Conservation (phyloP, 2,329 filamentous ascomycete species). For the Beauveria scarabaeidicola region DNA sequence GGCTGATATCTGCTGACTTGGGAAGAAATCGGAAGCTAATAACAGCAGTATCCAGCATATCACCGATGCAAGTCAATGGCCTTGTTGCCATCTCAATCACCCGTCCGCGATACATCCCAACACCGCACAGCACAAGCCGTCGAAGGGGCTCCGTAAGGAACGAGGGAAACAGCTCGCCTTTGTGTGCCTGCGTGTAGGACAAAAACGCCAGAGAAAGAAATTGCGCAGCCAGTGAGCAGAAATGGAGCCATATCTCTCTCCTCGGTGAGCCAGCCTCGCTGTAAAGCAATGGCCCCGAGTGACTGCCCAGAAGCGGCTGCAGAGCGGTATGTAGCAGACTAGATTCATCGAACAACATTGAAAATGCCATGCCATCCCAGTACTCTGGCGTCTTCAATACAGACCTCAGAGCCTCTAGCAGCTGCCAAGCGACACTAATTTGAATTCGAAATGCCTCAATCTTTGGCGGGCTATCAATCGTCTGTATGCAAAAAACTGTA, state of each 20-base stretch:
- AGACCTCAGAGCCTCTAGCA: neutral
- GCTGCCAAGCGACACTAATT: neutral
- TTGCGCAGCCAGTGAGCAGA: neutral
- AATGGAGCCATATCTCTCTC: neutral
- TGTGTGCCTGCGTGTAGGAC: neutral
- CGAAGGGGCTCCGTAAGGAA: neutral
- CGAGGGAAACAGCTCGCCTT: neutral
- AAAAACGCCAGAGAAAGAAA: neutral
- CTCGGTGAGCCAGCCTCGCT: neutral
- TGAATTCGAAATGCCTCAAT: neutral
- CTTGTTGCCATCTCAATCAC: neutral
- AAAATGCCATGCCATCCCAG: rapidly evolving
- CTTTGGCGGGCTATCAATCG: neutral
- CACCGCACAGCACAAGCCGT: neutral
- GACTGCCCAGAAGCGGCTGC: neutral
- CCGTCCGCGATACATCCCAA: rapidly evolving
- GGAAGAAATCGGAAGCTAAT: neutral
- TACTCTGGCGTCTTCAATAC: rapidly evolving
- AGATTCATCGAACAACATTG: neutral
- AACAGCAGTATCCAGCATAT: neutral
- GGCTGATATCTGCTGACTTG: neutral
- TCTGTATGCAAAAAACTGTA: neutral
- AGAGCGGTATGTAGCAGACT: neutral
- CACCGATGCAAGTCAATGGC: neutral
- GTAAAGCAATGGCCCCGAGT: neutral